Conservation (phyloP, 2,329 filamentous ascomycete species). For the Penicillium sp. region DNA sequence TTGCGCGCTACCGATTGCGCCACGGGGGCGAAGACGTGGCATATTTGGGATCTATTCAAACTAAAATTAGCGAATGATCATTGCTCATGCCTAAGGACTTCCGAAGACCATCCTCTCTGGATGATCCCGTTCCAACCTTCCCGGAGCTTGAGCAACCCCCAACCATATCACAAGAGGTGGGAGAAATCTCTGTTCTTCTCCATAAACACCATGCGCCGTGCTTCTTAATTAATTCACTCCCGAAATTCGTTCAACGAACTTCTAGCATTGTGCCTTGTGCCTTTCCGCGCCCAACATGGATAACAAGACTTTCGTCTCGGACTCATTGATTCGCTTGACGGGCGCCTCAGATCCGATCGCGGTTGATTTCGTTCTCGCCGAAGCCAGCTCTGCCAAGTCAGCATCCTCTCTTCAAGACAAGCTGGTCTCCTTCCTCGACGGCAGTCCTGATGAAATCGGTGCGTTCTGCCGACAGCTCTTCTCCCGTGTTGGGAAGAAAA, state of each 20-base stretch:
- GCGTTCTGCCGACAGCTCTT: slow-evolving; percentile 51
- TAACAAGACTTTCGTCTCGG: slow-evolving; percentile 45
- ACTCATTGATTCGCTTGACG: slow-evolving; percentile 52
- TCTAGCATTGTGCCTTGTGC: neutral
- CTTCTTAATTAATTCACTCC: neutral
- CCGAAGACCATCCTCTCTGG: neutral
- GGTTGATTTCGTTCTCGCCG: slow-evolving; percentile 57
- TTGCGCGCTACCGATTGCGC: neutral
- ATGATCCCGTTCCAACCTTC: neutral
- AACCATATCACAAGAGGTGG: neutral
- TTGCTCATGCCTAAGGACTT: neutral
- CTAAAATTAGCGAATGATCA: neutral
- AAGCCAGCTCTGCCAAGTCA: slow-evolving; percentile 52
- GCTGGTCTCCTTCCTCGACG: slow-evolving; percentile 53
- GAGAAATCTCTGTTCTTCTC: neutral
- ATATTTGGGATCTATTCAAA: too few species aligned
- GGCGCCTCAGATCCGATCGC: slow-evolving; percentile 57
- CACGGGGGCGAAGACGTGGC: neutral
- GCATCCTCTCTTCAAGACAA: slow-evolving; percentile 50
- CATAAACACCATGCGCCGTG: neutral
- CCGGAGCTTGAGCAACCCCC: neutral
- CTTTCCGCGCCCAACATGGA: slow-evolving; percentile 32
- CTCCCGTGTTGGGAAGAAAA: slow-evolving; percentile 26
- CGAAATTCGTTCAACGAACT: neutral
- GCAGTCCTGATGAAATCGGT: slow-evolving; percentile 45